These are phyloP conservation scores for Chaetothyriales sp. DNA, from an alignment of 2,329 filamentous ascomycete genomes.

Conservation along the genomic window DNA sequence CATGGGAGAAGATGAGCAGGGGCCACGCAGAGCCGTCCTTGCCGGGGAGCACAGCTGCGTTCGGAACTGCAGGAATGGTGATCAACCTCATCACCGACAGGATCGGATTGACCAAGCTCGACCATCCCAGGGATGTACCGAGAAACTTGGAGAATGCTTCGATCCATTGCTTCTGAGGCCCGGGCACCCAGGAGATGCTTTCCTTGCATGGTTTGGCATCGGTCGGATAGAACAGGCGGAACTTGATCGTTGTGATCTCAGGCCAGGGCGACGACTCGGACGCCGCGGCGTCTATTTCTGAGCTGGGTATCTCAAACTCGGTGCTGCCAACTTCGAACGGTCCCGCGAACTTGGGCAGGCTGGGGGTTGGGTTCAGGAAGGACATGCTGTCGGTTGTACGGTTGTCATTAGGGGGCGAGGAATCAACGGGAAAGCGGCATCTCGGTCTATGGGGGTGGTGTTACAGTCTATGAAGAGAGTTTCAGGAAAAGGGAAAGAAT, in stretches of 20 bases:
- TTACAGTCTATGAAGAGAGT: neutral
- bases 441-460: neutral
- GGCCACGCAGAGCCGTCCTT: slow-evolving; percentile 50
- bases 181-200: slow-evolving; percentile 59
- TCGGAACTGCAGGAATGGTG: slow-evolving; percentile 18
- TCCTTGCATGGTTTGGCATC: slow-evolving; percentile 24
- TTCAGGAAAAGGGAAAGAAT: neutral
- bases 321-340: slow-evolving; percentile 65
- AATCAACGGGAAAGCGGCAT: neutral
- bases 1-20: slow-evolving; percentile 73
- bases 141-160: slow-evolving; percentile 64
- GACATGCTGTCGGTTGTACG: slow-evolving; percentile 9
- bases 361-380: slow-evolving; percentile 41
- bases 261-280: slow-evolving; percentile 36
- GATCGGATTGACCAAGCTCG: slow-evolving; percentile 12
- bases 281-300: slow-evolving; percentile 31
- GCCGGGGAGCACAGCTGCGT: slow-evolving; percentile 42
- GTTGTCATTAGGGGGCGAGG: neutral
- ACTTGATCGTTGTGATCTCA: slow-evolving; percentile 57
- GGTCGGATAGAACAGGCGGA: slow-evolving; percentile 70
- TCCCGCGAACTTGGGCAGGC: slow-evolving; percentile 61
- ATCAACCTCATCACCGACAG: slow-evolving; percentile 17
- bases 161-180: slow-evolving; percentile 58
- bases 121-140: slow-evolving; percentile 33
- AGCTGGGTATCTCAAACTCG: slow-evolving; percentile 62